Evolutionary conservation across 148 eudicot species (phyloP).

Genomic region (Pharnaceum exiguum): DNA sequence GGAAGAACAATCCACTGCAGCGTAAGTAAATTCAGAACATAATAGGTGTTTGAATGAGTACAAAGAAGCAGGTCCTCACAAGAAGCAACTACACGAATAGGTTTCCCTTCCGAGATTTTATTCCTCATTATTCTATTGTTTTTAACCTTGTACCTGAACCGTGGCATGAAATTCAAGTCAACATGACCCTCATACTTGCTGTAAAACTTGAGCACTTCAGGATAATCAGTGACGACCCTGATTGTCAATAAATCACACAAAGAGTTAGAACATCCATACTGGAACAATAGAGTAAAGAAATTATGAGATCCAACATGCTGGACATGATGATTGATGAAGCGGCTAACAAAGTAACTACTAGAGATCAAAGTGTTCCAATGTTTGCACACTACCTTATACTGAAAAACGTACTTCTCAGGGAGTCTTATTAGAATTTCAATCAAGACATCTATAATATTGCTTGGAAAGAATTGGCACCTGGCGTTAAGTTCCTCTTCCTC

Average conservation of each 20-base stretch:
- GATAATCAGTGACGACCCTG: no score
- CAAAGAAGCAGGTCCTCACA: slow-evolving; percentile 7
- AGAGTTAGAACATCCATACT: not conserved
- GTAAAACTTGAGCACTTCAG: no score
- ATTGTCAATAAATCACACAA: not conserved
- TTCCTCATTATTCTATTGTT: no score
- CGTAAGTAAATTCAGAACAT: slow-evolving; percentile 12
- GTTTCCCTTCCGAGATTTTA: no score
- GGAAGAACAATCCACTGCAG: slow-evolving; percentile 11
- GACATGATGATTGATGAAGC: not conserved
- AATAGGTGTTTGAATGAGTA: not conserved
- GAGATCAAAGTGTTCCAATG: not conserved
- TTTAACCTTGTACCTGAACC: no score
- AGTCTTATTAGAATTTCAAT: not conserved
- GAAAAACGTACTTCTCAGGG: not conserved
- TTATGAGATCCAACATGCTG: not conserved
- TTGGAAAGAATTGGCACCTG: no score
- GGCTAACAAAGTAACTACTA: not conserved
- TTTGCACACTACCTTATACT: not conserved
- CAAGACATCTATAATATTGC: no score
- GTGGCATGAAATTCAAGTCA: not conserved
- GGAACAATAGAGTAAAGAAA: not conserved
- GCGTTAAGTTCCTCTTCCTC: no score
- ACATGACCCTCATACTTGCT: not conserved
- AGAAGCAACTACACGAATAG: not conserved